Percentiles rank a stretch among this genome's conserved stretches.
Conservation (phyloP, 1,139 yeast species). For the Blastobotrys aristatus region DNA sequence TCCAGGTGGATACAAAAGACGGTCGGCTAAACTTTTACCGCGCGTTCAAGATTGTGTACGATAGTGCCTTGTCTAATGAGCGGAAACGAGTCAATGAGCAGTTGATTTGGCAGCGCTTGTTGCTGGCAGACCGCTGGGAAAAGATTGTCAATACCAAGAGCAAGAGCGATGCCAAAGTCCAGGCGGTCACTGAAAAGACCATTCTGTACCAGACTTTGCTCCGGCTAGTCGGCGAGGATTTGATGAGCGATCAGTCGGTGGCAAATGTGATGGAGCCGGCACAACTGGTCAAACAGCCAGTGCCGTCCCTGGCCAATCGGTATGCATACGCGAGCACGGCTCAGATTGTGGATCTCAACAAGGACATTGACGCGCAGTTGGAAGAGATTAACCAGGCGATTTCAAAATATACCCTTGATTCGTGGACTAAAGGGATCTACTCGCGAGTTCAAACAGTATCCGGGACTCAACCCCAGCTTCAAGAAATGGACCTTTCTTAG, state of each 20-base stretch:
- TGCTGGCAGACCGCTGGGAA: conserved; percentile 58
- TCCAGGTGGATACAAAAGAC: conserved; percentile 36
- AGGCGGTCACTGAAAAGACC: conserved; percentile 41
- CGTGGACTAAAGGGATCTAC: conserved; percentile 25
- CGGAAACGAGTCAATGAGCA: conserved; percentile 33
- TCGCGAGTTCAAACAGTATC: conserved; percentile 15
- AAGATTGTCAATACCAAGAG: conserved; percentile 40
- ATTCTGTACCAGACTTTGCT: conserved; percentile 36
- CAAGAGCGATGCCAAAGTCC: conserved; percentile 43
- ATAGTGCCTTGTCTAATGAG: conserved; percentile 6
- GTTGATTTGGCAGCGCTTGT: conserved; percentile 59
- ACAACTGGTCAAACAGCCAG: background rate
- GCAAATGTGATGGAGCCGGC: conserved; percentile 9
- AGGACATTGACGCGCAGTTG: conserved; percentile 15
- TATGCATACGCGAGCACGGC: conserved; percentile 24
- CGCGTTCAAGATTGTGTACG: conserved; percentile 41
- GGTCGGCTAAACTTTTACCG: conserved; percentile 37
- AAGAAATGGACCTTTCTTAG: conserved; percentile 9
- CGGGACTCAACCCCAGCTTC: background rate
- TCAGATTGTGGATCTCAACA: conserved; percentile 13
- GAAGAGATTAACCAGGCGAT: conserved; percentile 14
- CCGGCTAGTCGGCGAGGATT: conserved; percentile 5
- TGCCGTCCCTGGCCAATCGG: conserved; percentile 12
- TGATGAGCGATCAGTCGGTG: conserved; percentile 3
- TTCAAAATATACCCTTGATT: conserved; percentile 18